Conservation (phyloP, 306 rosid species). For the Fragaria ananassa region DNA sequence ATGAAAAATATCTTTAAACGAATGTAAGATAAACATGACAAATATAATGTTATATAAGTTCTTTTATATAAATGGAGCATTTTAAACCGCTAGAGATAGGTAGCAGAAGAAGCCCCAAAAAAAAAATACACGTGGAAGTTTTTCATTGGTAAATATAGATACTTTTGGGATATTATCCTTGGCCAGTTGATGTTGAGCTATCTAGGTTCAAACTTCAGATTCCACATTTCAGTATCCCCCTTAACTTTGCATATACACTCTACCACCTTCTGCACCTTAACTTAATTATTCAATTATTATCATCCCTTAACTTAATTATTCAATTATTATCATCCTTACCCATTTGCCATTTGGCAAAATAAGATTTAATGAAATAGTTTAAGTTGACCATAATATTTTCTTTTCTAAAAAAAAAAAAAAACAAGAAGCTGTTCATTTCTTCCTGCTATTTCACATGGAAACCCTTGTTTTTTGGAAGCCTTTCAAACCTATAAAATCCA, state of each 20-base stretch:
- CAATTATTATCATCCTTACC: neutral
- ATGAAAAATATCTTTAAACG: too few species aligned
- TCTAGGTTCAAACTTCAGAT: neutral
- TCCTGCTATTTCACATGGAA: neutral
- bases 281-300: too few species aligned
- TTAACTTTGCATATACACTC: neutral
- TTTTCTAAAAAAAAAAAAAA: neutral
- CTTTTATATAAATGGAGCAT: neutral
- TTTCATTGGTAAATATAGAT: neutral
- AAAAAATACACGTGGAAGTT: neutral
- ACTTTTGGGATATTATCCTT: neutral
- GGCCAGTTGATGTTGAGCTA: neutral
- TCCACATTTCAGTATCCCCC: neutral
- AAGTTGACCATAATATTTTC: neutral
- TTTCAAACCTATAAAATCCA: conserved; percentile 20
- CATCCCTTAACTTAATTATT: too few species aligned
- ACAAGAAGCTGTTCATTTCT: neutral
- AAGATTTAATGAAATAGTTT: neutral
- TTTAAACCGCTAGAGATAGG: neutral
- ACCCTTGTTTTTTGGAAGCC: neutral
- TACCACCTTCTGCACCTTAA: neutral
- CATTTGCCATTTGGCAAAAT: neutral
- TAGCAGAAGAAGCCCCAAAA: neutral
- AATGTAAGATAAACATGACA: too few species aligned
- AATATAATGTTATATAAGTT: too few species aligned